Percentiles rank a stretch among this genome's conserved stretches.
These are phyloP conservation scores for Aspergillus awamori DNA, from an alignment of 2,329 filamentous ascomycete genomes.

Conservation along the genomic window DNA sequence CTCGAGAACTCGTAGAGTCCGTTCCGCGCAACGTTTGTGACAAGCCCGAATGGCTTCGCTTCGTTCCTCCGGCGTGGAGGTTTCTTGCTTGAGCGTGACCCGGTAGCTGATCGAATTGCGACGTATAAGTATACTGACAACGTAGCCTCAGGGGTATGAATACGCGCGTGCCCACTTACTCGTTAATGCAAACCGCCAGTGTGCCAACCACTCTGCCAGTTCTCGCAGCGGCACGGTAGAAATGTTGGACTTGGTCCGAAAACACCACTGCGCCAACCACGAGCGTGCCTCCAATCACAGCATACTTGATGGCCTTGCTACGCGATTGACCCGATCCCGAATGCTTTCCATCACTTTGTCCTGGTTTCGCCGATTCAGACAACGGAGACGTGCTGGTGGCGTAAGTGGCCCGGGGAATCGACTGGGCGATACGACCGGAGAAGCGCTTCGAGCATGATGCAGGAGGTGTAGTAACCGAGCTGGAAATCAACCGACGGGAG, in stretches of 20 bases:
- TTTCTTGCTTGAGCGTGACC: conserved; percentile 72
- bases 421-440: not conserved
- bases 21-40: conserved; percentile 87
- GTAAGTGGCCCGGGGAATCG: conserved; percentile 17
- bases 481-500: not conserved
- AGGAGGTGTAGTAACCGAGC: not conserved
- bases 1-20: conserved; percentile 84
- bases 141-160: not conserved
- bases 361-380: conserved; percentile 12
- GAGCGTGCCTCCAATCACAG: conserved; percentile 39
- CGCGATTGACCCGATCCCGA: conserved; percentile 19
- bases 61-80: conserved; percentile 65
- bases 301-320: conserved; percentile 36
- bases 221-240: conserved; percentile 73
- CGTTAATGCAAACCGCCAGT: conserved; percentile 81
- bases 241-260: conserved; percentile 71
- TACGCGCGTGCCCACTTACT: conserved; percentile 61
- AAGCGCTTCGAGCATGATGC: conserved; percentile 2
- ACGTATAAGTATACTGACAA: conserved; percentile 11
- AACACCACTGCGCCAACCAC: conserved; percentile 53
- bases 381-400: conserved; percentile 24
- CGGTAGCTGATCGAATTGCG: conserved; percentile 68
- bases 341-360: conserved; percentile 15
- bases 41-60: conserved; percentile 74
- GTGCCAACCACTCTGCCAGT: conserved; percentile 76